phyloP scores from a whole-genome alignment of 257 asterid genomes.

The Verbena officinalis region DNA sequence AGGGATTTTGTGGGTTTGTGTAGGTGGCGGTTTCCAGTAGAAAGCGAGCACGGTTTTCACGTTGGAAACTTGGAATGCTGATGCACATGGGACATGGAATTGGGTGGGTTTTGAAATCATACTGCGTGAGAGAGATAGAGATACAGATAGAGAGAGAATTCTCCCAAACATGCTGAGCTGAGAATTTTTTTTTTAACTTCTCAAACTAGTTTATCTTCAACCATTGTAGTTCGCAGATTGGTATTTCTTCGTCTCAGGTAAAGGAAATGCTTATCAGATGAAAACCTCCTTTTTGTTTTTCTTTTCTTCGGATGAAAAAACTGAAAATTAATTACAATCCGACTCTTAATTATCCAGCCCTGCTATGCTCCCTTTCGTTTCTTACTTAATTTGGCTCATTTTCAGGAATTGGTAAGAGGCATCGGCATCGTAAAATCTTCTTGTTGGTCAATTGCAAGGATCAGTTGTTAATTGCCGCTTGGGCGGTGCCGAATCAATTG shows the following conservation, averaged over 20 bases:
- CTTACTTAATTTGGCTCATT: conserved; percentile 3
- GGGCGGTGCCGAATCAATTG: conserved; percentile 22
- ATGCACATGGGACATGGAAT: conserved; percentile 27
- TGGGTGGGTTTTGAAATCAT: conserved; percentile 4
- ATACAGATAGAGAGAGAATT: too few relatives aligned
- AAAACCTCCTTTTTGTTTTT: not conserved
- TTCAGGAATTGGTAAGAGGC: conserved; percentile 16
- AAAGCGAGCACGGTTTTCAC: conserved; percentile 38
- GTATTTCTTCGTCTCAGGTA: conserved; percentile 9
- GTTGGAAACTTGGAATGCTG: conserved; percentile 23
- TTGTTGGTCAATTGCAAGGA: conserved; percentile 23
- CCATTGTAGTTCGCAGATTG: not conserved
- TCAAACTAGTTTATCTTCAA: conserved; percentile 7
- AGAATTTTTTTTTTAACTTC: not conserved
- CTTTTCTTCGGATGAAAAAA: too few relatives aligned
- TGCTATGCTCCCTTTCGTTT: not conserved
- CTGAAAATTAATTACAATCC: not conserved
- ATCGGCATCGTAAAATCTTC: not conserved
- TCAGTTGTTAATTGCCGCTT: conserved; percentile 1
- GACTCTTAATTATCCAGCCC: conserved; percentile 6
- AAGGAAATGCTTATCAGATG: conserved; percentile 10
- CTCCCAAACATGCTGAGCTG: conserved; percentile 19
- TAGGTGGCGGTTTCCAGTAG: conserved; percentile 32
- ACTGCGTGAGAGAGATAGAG: too few relatives aligned
- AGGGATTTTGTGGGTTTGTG: conserved; percentile 26